Conservation (phyloP, 345 rosid genomes). For the Balakata baccata region DNA sequence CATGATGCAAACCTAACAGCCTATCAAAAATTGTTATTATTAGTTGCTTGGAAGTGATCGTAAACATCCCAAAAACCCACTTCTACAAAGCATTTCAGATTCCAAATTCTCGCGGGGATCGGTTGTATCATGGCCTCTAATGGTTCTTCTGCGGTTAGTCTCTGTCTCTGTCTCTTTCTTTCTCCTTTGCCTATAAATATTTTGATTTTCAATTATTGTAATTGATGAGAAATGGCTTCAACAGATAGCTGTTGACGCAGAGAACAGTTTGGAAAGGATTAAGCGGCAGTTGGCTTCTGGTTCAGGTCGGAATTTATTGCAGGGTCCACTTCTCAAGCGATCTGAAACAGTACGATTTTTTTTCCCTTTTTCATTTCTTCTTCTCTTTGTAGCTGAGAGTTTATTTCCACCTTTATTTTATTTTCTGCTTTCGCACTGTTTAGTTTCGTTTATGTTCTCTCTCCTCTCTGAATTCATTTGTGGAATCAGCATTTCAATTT, state of each 20-base stretch:
- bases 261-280: conserved; percentile 90
- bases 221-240: conserved; percentile 9
- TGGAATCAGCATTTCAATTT: neutral
- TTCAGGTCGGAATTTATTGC: conserved; percentile 81
- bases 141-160: conserved; percentile 76
- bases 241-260: conserved; percentile 57
- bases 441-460: neutral
- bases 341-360: conserved; percentile 73
- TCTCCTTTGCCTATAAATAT: neutral
- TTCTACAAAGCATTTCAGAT: conserved; percentile 16
- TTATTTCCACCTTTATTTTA: neutral
- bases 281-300: conserved; percentile 93
- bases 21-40: neutral
- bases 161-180: conserved; percentile 13
- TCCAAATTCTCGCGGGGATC: conserved; percentile 3
- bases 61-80: neutral
- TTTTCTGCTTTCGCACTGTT: neutral
- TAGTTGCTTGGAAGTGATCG: neutral
- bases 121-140: conserved; percentile 64
- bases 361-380: neutral
- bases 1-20: conserved; percentile 39
- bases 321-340: conserved; percentile 98
- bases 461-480: neutral
- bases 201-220: conserved; percentile 7
- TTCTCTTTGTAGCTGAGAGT: too few relatives aligned